A percentile compares a stretch with the other conserved stretches of the same genome.
Conservation (phyloP, 495 filamentous ascomycete species). For the Aspergillus heteromorphus region DNA sequence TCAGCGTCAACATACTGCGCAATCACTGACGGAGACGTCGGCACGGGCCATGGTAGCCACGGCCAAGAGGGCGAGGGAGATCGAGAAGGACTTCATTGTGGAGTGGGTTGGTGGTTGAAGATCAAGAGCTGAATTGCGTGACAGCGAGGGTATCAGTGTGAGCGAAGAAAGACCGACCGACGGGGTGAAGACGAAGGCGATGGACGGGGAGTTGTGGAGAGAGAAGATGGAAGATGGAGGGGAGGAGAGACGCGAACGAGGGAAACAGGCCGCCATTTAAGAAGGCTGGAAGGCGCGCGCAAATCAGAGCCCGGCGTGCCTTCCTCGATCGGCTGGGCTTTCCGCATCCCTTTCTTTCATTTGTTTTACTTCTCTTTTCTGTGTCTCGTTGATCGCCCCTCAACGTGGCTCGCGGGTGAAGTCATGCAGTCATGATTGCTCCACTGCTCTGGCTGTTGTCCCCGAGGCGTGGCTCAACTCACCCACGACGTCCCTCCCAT, state of each 20-base stretch:
- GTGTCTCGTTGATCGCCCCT: conserved; percentile 4
- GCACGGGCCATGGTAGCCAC: conserved; percentile 26
- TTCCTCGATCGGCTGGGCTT: conserved; percentile 5
- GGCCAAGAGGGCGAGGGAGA: conserved; percentile 34
- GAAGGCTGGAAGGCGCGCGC: conserved; percentile 4
- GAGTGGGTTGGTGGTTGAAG: neutral
- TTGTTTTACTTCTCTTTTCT: neutral
- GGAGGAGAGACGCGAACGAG: neutral
- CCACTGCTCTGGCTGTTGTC: neutral
- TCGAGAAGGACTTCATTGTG: conserved; percentile 40
- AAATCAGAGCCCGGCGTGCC: conserved; percentile 4
- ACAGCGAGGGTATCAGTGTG: neutral
- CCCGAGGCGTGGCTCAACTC: neutral
- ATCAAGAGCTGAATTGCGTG: neutral
- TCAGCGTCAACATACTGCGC: conserved; percentile 28
- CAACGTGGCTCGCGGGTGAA: conserved; percentile 8
- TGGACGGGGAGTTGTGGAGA: conserved; percentile 5
- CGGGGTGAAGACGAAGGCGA: neutral
- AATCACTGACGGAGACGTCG: conserved; percentile 27
- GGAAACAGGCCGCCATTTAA: conserved; percentile 14
- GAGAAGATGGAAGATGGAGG: conserved; percentile 1
- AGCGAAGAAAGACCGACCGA: neutral
- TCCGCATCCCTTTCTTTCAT: neutral
- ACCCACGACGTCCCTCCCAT: no score
- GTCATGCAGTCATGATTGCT: conserved; percentile 2